A percentile compares a stretch with the other conserved stretches of the same genome.
These are phyloP conservation scores for Amesomyces nigricolor DNA, from an alignment of 2,329 filamentous ascomycete genomes.

Conservation along the genomic window DNA sequence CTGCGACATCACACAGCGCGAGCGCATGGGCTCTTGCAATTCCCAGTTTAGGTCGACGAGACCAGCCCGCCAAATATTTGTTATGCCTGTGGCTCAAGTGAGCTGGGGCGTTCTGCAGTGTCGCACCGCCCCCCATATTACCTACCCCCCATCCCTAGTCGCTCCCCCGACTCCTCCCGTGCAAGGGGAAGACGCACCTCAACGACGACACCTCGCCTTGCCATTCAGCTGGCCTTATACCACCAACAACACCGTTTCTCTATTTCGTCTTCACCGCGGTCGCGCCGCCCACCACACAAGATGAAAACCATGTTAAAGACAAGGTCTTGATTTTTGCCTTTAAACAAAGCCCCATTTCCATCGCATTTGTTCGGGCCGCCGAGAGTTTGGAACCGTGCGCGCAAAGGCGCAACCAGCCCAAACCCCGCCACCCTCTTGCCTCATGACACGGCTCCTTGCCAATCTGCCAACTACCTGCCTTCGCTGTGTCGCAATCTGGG, in stretches of 20 bases:
- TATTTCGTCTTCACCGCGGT: slow-evolving; percentile 10
- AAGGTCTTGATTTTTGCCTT: slow-evolving; percentile 24
- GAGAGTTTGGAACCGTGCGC: slow-evolving; percentile 27
- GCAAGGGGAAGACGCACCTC: background rate
- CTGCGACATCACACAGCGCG: slow-evolving; percentile 23
- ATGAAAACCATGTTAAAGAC: slow-evolving; percentile 29
- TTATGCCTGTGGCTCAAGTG: slow-evolving; percentile 24
- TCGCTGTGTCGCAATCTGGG: slow-evolving; percentile 11
- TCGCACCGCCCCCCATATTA: slow-evolving; percentile 14
- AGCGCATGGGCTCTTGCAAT: slow-evolving; percentile 16
- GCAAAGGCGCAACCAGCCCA: slow-evolving; percentile 10
- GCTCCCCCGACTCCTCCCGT: slow-evolving; percentile 18
- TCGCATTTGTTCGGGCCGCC: slow-evolving; percentile 12
- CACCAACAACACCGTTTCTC: slow-evolving; percentile 6
- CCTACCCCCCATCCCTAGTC: slow-evolving; percentile 13
- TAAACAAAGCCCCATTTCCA: slow-evolving; percentile 1
- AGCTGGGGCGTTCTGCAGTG: slow-evolving; percentile 18
- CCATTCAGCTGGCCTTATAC: slow-evolving; percentile 1
- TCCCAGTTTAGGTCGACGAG: slow-evolving; percentile 7
- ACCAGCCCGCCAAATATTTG: slow-evolving; percentile 18
- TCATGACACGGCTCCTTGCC: too few relatives aligned
- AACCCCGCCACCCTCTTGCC: slow-evolving; percentile 22
- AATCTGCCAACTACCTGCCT: background rate
- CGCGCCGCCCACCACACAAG: slow-evolving; percentile 12
- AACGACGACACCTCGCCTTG: slow-evolving; percentile 5